These are phyloP conservation scores for Trametes punicea DNA, from an alignment of 768 basidiomycete species.

Conservation along the genomic window DNA sequence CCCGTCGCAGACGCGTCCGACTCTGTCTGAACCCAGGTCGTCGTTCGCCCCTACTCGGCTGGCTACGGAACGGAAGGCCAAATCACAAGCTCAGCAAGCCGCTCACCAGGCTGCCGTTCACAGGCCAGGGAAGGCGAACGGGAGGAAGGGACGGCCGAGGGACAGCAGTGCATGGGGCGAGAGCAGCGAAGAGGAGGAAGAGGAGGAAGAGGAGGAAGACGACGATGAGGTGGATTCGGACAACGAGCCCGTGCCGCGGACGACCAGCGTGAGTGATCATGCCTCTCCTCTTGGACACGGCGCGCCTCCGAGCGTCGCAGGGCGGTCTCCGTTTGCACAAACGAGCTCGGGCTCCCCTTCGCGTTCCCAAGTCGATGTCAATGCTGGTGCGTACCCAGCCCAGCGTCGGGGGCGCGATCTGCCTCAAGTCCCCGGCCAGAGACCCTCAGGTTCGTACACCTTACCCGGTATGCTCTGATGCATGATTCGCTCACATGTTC, in stretches of 20 bases:
- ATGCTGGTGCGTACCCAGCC: conserved; percentile 14
- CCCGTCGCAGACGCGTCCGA: conserved; percentile 26
- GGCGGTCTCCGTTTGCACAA: conserved; percentile 39
- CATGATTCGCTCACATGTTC: not conserved
- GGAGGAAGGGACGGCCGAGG: conserved; percentile 41
- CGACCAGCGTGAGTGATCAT: conserved; percentile 18
- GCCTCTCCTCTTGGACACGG: conserved; percentile 9
- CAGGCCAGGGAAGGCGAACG: conserved; percentile 62
- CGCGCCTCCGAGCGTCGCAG: not conserved
- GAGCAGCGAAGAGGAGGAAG: conserved; percentile 79
- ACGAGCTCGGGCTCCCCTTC: conserved; percentile 25
- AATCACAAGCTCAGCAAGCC: conserved; percentile 77
- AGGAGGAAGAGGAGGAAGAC: conserved; percentile 77
- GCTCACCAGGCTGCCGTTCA: conserved; percentile 76
- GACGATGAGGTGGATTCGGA: conserved; percentile 67
- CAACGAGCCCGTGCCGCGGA: conserved; percentile 33
- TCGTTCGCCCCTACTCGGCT: conserved; percentile 87
- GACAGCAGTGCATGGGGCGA: conserved; percentile 50
- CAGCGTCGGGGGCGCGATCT: conserved; percentile 56
- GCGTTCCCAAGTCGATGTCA: conserved; percentile 19
- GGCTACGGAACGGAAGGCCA: conserved; percentile 82
- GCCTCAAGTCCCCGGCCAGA: conserved; percentile 57
- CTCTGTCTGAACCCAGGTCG: conserved; percentile 48
- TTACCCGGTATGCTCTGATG: not conserved
- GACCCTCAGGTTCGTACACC: conserved; percentile 35